Evolutionary conservation across 2,329 filamentous ascomycete species (phyloP), one percentile per base, ranked within the genome.

Genomic region (Fusarium odoratissimum): DNA sequence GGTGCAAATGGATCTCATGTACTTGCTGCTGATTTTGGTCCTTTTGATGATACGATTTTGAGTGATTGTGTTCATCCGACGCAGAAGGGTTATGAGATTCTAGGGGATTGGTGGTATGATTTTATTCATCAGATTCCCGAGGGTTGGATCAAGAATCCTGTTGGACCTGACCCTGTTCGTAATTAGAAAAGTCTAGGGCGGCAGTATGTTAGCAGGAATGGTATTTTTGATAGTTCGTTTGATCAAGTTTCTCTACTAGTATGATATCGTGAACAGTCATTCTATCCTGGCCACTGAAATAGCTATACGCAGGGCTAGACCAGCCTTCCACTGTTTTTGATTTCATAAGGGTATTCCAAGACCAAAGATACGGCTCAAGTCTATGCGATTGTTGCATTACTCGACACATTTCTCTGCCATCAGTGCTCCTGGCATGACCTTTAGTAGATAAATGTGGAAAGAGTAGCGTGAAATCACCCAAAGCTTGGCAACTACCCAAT

Each of bases 81-180:
- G 2, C 75, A 80, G 5, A 21, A 67, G 3, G 80, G 80, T 0
- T 82, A 82, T 40, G 56, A 67, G 3, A 23, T 76, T 10, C 60
- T 82, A 28, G 80, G 80, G 3, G 68, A 81, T 49, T 80, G 78
- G 42, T 82, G 81, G 81, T 79, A 80, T 62, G 76, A 81, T 48
- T 81, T 80, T 41, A 69, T 82, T 17, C 56, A 75, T 16, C 80
- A 82, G 25, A 75, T 82, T 8, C 80, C 81, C 1, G 51, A 72
- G 1, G 71, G 67, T 1, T 82, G 81, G 81, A 59, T 72, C n/a
- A 42, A 69, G 30, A 6, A 46, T 14, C 66, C 60, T 14, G 28
- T 55, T n/a, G 57, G 33, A 0, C 33, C 23, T 28, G 49, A 38
- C 4, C 49, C 49, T 37, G 10, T 28, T n/a, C 33, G 49, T 1